Percentiles rank a stretch among this genome's conserved stretches.
Conservation (phyloP, 148 eudicot species). For the Rhododendron kiyosumense region DNA sequence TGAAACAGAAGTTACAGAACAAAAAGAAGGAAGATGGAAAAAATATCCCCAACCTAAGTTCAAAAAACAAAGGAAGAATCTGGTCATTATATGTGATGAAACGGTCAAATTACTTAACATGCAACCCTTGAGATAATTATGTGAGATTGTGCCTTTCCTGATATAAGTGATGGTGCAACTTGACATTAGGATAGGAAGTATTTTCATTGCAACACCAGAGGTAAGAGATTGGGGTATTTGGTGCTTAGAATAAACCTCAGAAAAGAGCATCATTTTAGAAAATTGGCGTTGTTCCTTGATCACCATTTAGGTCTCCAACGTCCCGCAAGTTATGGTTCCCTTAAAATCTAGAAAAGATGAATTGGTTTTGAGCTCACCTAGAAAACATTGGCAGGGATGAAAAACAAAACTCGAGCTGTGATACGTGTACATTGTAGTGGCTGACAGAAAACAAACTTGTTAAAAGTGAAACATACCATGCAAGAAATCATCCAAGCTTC, state of each 20-base stretch:
- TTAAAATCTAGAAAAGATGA: neutral
- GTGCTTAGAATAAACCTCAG: neutral
- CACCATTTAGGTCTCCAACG: neutral
- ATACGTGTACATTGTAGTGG: neutral
- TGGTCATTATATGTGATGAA: neutral
- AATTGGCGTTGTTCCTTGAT: neutral
- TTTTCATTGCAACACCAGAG: neutral
- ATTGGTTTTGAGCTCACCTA: neutral
- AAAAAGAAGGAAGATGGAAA: neutral
- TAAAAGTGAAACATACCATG: conserved; percentile 49
- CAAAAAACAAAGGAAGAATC: neutral
- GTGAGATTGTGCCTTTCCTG: neutral
- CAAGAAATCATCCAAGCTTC: conserved; percentile 77
- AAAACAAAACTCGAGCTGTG: neutral
- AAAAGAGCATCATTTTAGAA: neutral
- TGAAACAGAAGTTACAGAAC: neutral
- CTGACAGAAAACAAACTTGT: neutral
- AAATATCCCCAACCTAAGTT: neutral
- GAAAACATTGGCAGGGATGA: neutral
- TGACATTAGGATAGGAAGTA: neutral
- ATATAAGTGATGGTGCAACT: neutral
- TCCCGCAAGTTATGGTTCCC: neutral
- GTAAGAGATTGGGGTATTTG: neutral
- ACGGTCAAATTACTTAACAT: neutral
- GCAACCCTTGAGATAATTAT: neutral